Conservation (phyloP, 106 monocot species). For the Posidonia australis region DNA sequence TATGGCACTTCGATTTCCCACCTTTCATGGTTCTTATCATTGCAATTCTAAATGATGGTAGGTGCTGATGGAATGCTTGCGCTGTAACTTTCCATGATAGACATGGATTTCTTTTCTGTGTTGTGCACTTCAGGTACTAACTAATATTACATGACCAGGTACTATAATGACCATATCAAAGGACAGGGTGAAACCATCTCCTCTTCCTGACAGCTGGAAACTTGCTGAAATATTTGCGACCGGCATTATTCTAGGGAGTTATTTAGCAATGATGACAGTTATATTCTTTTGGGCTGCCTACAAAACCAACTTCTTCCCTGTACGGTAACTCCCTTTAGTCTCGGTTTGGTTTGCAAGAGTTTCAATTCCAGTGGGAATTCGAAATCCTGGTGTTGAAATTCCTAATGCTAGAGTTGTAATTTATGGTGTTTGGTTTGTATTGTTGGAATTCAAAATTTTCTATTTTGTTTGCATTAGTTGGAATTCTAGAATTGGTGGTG, state of each 20-base stretch:
- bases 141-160: constrained; percentile 19
- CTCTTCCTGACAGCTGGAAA: constrained; percentile 91
- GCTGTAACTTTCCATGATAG: not conserved
- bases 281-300: constrained; percentile 96
- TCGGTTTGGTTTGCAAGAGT: too few species aligned
- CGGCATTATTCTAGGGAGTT: constrained; percentile 68
- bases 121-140: not conserved
- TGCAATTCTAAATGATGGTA: constrained; percentile 92
- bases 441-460: too few species aligned
- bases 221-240: constrained; percentile 84
- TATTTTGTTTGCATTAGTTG: too few species aligned
- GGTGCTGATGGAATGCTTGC: not conserved
- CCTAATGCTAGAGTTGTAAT: too few species aligned
- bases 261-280: constrained; percentile 93
- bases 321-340: constrained; percentile 17
- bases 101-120: not conserved
- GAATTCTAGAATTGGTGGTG: too few species aligned
- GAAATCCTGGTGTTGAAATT: too few species aligned
- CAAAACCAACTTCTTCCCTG: constrained; percentile 87
- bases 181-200: constrained; percentile 92
- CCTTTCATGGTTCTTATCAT: constrained; percentile 98
- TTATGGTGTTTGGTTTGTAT: too few species aligned
- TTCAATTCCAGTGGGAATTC: too few species aligned
- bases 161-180: constrained; percentile 98
- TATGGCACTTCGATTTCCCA: constrained; percentile 92